Evolutionary conservation across 139 green algal species (phyloP).

Genomic region (Limnomonas spitsbergensis): DNA sequence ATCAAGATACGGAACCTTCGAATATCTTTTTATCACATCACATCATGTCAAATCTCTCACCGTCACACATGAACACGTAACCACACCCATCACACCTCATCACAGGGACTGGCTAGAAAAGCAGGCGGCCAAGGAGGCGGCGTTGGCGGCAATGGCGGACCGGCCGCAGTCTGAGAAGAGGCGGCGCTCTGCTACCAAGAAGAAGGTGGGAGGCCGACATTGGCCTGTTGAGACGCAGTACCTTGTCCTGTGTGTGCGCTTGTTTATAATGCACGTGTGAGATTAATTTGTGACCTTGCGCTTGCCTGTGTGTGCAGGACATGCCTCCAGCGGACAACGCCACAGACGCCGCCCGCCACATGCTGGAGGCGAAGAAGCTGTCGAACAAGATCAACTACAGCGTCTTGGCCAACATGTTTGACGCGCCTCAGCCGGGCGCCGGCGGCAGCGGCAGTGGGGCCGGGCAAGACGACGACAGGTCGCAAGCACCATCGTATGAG

Average conservation of each 20-base stretch:
- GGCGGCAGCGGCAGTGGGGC: background rate
- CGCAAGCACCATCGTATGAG: background rate
- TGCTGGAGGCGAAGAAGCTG: constrained; percentile 69
- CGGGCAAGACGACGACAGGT: background rate
- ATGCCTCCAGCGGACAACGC: constrained; percentile 28
- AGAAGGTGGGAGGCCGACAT: background rate
- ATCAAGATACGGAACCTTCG: too few relatives aligned
- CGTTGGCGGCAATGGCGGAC: background rate
- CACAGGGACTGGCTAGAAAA: constrained; percentile 44
- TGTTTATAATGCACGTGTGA: too few relatives aligned
- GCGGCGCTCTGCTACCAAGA: background rate
- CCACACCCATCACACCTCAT: too few relatives aligned
- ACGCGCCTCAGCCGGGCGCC: background rate
- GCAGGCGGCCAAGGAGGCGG: constrained; percentile 32
- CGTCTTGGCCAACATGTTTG: background rate
- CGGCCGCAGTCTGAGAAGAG: background rate
- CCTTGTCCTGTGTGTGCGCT: too few relatives aligned
- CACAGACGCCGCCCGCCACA: constrained; percentile 49
- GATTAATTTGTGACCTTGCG: too few relatives aligned
- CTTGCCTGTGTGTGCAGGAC: too few relatives aligned
- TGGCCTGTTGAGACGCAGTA: too few relatives aligned
- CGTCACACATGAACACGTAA: too few relatives aligned
- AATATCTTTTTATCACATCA: too few relatives aligned
- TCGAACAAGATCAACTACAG: constrained; percentile 88
- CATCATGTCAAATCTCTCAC: too few relatives aligned